Conservation (phyloP, 345 rosid genomes). For the Eucalyptus guilfoylei region DNA sequence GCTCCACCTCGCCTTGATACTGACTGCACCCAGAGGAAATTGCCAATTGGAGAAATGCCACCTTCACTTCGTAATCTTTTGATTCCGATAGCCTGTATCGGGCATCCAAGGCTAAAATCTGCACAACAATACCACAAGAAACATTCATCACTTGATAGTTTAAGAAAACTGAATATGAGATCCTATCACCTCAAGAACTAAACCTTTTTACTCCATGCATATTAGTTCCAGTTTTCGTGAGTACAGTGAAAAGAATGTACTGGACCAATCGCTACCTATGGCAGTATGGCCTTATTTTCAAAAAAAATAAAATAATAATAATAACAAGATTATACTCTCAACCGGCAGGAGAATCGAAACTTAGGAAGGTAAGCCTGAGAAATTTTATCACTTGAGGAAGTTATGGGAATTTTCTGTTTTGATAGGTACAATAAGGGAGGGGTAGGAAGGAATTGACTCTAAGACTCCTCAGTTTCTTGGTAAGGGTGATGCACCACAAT, state of each 20-base stretch:
- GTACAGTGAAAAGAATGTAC: not conserved
- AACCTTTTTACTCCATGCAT: not conserved
- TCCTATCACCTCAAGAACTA: not conserved
- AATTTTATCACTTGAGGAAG: no score
- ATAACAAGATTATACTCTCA: not conserved
- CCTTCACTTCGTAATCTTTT: conserved; percentile 78
- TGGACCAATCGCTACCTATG: accelerated
- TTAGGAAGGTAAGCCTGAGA: not conserved
- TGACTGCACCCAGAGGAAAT: conserved; percentile 46
- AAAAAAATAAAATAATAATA: no score
- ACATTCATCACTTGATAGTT: not conserved
- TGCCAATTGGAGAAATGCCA: conserved; percentile 65
- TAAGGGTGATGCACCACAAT: not conserved
- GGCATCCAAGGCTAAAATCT: conserved; percentile 69
- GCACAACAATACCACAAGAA: not conserved
- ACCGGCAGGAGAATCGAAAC: not conserved
- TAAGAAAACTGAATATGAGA: not conserved
- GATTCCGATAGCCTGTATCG: conserved; percentile 79
- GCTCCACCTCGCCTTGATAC: conserved; percentile 57
- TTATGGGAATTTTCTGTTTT: no score
- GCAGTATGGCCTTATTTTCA: not conserved
- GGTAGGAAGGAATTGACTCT: not conserved
- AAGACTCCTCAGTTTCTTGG: not conserved
- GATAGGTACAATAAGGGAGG: not conserved
- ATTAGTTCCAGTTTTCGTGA: not conserved